These are phyloP conservation scores for Echinochloa phyllopogon DNA, from an alignment of 176 grass and related monocot species.

Conservation along the genomic window DNA sequence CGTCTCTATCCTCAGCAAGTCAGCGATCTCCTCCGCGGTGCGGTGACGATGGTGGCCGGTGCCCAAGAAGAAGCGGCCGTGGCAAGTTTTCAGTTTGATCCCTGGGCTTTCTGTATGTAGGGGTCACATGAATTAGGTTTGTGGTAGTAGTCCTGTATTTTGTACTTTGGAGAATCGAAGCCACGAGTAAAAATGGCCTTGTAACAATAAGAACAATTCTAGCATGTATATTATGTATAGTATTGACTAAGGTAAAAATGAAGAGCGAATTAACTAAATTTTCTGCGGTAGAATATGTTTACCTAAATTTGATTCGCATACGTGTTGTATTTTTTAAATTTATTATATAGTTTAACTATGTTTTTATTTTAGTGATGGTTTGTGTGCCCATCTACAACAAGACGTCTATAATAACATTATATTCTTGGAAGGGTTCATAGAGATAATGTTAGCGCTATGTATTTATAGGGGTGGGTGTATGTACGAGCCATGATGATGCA, in stretches of 20 bases:
- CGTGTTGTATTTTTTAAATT: no score
- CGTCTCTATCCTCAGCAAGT: background rate
- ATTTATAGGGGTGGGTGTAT: no score
- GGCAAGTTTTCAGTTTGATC: conserved; percentile 7
- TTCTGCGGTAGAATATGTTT: no score
- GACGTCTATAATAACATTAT: no score
- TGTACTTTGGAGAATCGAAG: background rate
- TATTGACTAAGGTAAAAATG: background rate
- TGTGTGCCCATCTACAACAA: no score
- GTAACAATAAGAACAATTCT: background rate
- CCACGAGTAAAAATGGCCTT: background rate
- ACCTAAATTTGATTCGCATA: no score
- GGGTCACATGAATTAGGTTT: background rate
- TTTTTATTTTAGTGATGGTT: no score
- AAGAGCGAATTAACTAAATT: background rate
- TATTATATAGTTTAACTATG: no score
- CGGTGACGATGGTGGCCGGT: conserved; percentile 9
- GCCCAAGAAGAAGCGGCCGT: background rate
- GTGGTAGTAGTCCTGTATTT: no score
- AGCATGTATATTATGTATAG: background rate
- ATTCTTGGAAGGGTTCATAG: no score
- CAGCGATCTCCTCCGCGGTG: conserved; percentile 9
- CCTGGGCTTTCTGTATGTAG: background rate
- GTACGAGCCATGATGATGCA: no score
- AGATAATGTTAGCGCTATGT: no score